These are phyloP conservation scores for Juglanconis juglandina DNA, from an alignment of 2,329 filamentous ascomycete species.

Conservation along the genomic window DNA sequence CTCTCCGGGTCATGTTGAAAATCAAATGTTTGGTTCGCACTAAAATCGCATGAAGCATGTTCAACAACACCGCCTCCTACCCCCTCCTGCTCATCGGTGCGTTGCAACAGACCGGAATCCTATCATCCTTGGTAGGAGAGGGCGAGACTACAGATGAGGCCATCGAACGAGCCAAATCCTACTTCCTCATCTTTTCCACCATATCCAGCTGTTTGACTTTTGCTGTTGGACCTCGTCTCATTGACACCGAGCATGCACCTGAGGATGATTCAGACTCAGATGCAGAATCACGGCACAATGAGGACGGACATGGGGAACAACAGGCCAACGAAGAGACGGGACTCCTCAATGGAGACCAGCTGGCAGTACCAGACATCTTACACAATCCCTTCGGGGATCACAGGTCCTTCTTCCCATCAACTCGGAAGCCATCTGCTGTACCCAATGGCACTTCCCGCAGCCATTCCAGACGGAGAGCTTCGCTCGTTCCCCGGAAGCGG, in stretches of 20 bases:
- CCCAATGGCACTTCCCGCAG: neutral
- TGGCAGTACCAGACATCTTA: slow-evolving; percentile 8
- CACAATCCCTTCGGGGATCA: slow-evolving; percentile 18
- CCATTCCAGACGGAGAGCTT: slow-evolving; percentile 21
- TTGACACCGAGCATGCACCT: slow-evolving; percentile 42
- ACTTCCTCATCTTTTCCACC: slow-evolving; percentile 64
- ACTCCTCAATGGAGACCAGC: slow-evolving; percentile 37
- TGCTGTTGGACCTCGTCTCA: slow-evolving; percentile 56
- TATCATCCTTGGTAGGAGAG: slow-evolving; percentile 42
- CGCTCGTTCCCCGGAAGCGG: slow-evolving; percentile 21
- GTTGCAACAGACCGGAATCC: slow-evolving; percentile 50
- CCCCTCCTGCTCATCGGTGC: slow-evolving; percentile 43
- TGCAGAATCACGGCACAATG: slow-evolving; percentile 21
- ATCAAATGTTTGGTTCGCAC: no score
- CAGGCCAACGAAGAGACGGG: slow-evolving; percentile 45
- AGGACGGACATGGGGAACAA: slow-evolving; percentile 19
- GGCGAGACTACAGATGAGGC: slow-evolving; percentile 43
- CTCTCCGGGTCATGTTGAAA: no score
- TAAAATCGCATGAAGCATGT: slow-evolving; percentile 30
- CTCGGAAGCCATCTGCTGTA: slow-evolving; percentile 4
- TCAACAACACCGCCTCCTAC: slow-evolving; percentile 48
- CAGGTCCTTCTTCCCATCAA: slow-evolving; percentile 29
- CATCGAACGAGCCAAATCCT: slow-evolving; percentile 57
- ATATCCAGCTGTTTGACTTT: slow-evolving; percentile 63
- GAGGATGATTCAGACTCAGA: slow-evolving; percentile 23